Evolutionary conservation across 2,329 filamentous ascomycete species (phyloP).

Genomic region (Elsinoe fawcettii): DNA sequence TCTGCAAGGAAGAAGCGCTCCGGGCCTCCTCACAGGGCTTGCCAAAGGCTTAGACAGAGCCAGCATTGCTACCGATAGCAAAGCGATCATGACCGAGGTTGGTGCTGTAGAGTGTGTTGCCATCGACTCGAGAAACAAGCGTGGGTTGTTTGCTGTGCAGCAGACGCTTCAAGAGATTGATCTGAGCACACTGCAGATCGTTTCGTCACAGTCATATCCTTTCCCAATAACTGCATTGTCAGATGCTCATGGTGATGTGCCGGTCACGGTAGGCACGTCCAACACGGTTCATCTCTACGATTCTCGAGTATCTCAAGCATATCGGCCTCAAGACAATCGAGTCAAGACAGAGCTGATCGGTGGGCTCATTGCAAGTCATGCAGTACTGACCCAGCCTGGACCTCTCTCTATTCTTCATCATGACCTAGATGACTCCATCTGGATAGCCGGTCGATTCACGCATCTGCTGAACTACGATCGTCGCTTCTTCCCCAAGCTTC

Average conservation of each 20-base stretch:
- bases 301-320: slow-evolving; percentile 42
- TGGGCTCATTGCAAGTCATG: slow-evolving; percentile 46
- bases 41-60: slow-evolving; percentile 40
- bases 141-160: slow-evolving; percentile 73
- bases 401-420: slow-evolving; percentile 78
- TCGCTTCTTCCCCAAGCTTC: slow-evolving; percentile 70
- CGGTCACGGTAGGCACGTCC: slow-evolving; percentile 77
- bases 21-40: slow-evolving; percentile 59
- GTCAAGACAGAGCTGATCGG: slow-evolving; percentile 24
- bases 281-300: slow-evolving; percentile 78
- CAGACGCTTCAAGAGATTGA: slow-evolving; percentile 75
- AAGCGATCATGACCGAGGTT: slow-evolving; percentile 59
- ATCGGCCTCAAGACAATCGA: neutral
- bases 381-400: slow-evolving; percentile 69
- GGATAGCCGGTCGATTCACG: slow-evolving; percentile 81
- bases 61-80: slow-evolving; percentile 36
- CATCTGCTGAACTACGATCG: slow-evolving; percentile 85
- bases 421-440: slow-evolving; percentile 64
- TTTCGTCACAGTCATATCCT: slow-evolving; percentile 65
- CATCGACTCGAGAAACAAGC: slow-evolving; percentile 58
- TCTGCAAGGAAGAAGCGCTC: slow-evolving; percentile 57
- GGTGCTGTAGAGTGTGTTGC: slow-evolving; percentile 73
- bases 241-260: slow-evolving; percentile 54
- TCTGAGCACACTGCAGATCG: slow-evolving; percentile 60
- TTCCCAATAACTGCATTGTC: slow-evolving; percentile 81